Conservation (phyloP, 2,329 filamentous ascomycete species). For the Ceratocystis cacaofunesta region DNA sequence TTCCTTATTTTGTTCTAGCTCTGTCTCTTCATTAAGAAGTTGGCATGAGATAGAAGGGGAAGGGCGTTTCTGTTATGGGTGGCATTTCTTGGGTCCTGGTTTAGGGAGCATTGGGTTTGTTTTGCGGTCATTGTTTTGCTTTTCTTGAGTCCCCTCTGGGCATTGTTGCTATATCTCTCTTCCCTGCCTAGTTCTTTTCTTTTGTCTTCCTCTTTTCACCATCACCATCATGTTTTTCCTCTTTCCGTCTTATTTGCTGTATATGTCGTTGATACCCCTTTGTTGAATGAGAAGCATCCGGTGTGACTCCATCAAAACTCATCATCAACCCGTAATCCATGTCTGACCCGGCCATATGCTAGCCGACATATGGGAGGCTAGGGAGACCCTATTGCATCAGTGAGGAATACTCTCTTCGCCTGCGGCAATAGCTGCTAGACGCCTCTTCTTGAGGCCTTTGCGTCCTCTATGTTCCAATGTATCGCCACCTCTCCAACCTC, state of each 20-base stretch:
- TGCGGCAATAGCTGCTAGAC: not conserved
- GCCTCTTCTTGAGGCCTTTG: constrained; percentile 17
- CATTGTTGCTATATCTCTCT: not conserved
- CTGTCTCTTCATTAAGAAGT: not conserved
- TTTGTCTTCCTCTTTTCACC: not conserved
- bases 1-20: not conserved
- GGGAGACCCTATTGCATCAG: not conserved
- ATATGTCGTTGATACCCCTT: constrained; percentile 12
- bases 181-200: not conserved
- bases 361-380: not conserved
- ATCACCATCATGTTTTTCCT: not conserved
- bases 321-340: too few species aligned
- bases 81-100: constrained; percentile 3
- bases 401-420: not conserved
- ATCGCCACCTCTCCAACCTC: constrained; percentile 31
- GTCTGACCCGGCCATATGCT: too few species aligned
- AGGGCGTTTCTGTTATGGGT: constrained; percentile 2
- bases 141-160: not conserved
- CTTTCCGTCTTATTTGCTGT: constrained; percentile 6
- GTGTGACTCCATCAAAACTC: not conserved
- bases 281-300: constrained; percentile 7
- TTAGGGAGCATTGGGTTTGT: not conserved
- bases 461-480: constrained; percentile 21
- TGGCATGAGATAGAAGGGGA: not conserved
- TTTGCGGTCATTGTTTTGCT: not conserved